phyloP scores from a whole-genome alignment of 2,329 filamentous ascomycete genomes.

The Xylaria sp. region DNA sequence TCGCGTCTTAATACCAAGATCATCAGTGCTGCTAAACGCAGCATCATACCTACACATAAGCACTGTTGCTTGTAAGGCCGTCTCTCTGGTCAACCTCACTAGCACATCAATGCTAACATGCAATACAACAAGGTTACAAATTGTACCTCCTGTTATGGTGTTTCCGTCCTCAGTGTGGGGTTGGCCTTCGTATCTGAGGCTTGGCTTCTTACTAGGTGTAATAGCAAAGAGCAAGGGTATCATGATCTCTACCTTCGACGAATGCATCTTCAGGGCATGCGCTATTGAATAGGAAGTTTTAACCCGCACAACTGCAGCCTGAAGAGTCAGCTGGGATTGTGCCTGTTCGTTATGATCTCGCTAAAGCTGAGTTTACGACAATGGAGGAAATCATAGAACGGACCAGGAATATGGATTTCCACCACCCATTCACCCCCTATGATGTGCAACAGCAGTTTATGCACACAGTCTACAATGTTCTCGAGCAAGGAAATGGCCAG shows the following conservation, averaged over 20 bases:
- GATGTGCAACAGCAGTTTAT: constrained; percentile 89
- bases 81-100: too few species aligned
- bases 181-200: too few species aligned
- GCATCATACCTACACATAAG: too few species aligned
- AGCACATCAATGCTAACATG: too few species aligned
- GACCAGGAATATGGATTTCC: constrained; percentile 63
- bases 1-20: too few species aligned
- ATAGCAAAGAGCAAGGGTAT: neutral
- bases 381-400: constrained; percentile 37
- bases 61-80: too few species aligned
- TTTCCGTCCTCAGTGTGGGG: too few species aligned
- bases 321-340: neutral
- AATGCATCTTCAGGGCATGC: neutral
- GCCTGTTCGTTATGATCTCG: too few species aligned
- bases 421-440: constrained; percentile 88
- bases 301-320: neutral
- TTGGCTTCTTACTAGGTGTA: too few species aligned
- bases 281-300: neutral
- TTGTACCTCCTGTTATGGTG: too few species aligned
- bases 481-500: constrained; percentile 72
- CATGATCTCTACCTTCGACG: neutral
- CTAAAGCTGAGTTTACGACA: neutral
- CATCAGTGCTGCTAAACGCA: too few species aligned
- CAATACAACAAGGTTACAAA: too few species aligned
- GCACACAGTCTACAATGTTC: constrained; percentile 77